Evolutionary conservation across 345 rosid species (phyloP), one percentile per base, ranked within the genome.

Genomic region (Eucalyptus coolabah): DNA sequence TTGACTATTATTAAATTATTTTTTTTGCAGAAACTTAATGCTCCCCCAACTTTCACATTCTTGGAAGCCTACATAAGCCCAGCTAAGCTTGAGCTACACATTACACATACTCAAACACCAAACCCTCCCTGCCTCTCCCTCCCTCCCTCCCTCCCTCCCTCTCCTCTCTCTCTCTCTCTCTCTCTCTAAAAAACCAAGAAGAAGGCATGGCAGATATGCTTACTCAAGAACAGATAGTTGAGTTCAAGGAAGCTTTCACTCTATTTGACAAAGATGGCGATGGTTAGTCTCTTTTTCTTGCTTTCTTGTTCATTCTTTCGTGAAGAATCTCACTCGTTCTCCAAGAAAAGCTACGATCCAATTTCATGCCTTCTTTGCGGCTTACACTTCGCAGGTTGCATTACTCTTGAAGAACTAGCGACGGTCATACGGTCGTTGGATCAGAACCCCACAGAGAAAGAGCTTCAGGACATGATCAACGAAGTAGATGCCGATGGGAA

Each of bases 11-110:
- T 88, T 60, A 47, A 11, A 30, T 32, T n/a, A 37, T 9, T 50
- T 40, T 40, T 77, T 77, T 21, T 21, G 30, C 45, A 13, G 26
- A 72, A 80, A 37, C 67, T 80, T 86, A 83, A 53, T 88, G n/a
- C 53, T 3, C 37, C 82, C 90, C 3, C 91, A 69, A 56, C 21
- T 24, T 24, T n/a, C 49, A 3, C 81, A 60, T 40, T 50, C 80
- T 89, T 63, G 93, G 89, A 89, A 11, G 45, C 87, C 94, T 91
- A 88, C 91, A 87, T 89, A 91, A 90, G 87, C 91, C 92, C 94
- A 90, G 94, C 93, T 91, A 93, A 91, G 92, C n/a, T 88, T 89
- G 90, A 90, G 91, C 93, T 50, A 90, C 77, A n/a, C 91, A 88
- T 90, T 59, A 89, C 92, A 82, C 77, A 69, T 60, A 30, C 34